phyloP scores from a whole-genome alignment of 1,139 yeast species.

The Neolecta irregularis region DNA sequence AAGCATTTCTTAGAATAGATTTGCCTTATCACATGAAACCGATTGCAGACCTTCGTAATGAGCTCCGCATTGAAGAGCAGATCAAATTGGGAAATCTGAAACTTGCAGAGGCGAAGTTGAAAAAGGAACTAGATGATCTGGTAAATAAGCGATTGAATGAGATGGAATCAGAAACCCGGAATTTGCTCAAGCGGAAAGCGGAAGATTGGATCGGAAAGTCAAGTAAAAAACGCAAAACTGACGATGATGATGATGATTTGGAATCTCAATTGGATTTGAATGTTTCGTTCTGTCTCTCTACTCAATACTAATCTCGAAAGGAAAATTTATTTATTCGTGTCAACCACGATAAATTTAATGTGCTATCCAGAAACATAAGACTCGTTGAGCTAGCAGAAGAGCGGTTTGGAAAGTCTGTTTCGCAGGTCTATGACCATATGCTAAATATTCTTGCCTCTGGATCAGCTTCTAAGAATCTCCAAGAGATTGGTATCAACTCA shows the following conservation, averaged over 20 bases:
- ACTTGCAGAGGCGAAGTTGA: neutral
- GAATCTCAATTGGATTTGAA: neutral
- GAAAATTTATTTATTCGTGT: constrained; percentile 38
- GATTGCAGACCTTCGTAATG: constrained; percentile 1
- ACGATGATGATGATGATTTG: neutral
- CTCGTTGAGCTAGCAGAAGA: constrained; percentile 48
- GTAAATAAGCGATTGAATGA: neutral
- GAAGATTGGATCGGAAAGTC: neutral
- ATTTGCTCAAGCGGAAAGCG: neutral
- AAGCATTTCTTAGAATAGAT: constrained; percentile 4
- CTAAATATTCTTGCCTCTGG: constrained; percentile 45
- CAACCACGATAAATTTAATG: constrained; percentile 51
- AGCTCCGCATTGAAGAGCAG: neutral
- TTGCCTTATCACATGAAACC: constrained; percentile 6
- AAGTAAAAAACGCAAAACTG: constrained; percentile 1
- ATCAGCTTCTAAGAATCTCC: too few species aligned
- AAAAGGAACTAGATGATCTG: neutral
- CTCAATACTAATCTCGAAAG: too few species aligned
- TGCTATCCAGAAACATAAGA: constrained; percentile 48
- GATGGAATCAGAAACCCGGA: constrained; percentile 2
- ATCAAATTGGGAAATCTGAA: neutral
- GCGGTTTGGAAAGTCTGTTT: constrained; percentile 54
- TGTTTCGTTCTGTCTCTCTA: neutral
- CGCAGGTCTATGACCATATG: constrained; percentile 47
- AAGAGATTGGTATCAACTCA: neutral